Conservation (phyloP, 2,329 filamentous ascomycete species). For the Pyricularia sp. region DNA sequence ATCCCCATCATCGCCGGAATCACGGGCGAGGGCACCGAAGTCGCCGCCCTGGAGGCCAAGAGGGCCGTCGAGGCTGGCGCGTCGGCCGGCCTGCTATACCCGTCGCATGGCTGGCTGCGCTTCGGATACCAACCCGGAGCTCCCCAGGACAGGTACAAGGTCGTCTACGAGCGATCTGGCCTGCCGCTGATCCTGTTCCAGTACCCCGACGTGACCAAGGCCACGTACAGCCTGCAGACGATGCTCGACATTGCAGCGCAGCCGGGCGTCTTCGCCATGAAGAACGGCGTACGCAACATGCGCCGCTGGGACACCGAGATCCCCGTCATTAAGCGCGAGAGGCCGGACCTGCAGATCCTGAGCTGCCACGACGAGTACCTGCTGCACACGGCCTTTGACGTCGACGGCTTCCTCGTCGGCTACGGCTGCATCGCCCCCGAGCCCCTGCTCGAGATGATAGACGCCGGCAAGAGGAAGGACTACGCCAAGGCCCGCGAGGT, state of each 20-base stretch:
- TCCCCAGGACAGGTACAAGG: constrained; percentile 40
- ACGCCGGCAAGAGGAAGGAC: constrained; percentile 38
- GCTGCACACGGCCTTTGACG: constrained; percentile 40
- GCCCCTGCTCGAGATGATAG: constrained; percentile 37
- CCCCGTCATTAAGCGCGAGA: constrained; percentile 37
- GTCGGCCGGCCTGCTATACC: constrained; percentile 39
- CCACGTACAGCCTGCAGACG: constrained; percentile 40
- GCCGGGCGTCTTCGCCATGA: constrained; percentile 45
- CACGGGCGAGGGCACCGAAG: constrained; percentile 41
- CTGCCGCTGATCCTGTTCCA: constrained; percentile 44
- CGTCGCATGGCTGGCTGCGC: constrained; percentile 44
- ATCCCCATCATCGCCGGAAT: constrained; percentile 44
- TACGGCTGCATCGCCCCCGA: constrained; percentile 44
- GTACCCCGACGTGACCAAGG: constrained; percentile 43
- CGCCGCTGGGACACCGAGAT: constrained; percentile 47
- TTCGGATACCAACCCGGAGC: constrained; percentile 44
- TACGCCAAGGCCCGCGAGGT: constrained; percentile 36
- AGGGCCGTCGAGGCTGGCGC: constrained; percentile 26
- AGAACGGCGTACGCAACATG: constrained; percentile 48
- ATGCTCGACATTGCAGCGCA: constrained; percentile 42
- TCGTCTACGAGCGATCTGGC: constrained; percentile 37
- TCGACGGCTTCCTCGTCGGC: constrained; percentile 44
- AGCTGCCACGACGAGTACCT: constrained; percentile 45
- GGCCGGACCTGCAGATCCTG: constrained; percentile 38
- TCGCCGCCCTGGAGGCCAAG: constrained; percentile 32